These are phyloP conservation scores for Plasmodium inui DNA, from an alignment of 169 alveolate genomes.

Conservation along the genomic window DNA sequence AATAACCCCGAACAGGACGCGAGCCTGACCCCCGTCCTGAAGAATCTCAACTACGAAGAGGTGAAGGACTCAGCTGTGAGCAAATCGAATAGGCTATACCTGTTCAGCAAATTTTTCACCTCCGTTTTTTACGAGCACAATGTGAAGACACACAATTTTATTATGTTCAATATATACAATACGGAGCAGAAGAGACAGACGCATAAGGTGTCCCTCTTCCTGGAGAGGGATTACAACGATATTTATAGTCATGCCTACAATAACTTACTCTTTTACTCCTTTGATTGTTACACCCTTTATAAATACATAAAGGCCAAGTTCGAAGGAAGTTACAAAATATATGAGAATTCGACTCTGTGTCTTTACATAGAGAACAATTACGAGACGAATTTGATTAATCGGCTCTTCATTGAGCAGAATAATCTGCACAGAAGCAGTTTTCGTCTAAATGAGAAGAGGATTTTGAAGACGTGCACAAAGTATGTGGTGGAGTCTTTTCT, in stretches of 20 bases:
- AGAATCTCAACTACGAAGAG: conserved; percentile 48
- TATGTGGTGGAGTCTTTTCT: conserved; percentile 33
- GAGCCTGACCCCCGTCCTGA: conserved; percentile 11
- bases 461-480: conserved; percentile 48
- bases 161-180: conserved; percentile 62
- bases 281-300: conserved; percentile 57
- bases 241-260: conserved; percentile 33
- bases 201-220: conserved; percentile 47
- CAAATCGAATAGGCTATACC: conserved; percentile 56
- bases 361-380: conserved; percentile 35
- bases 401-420: conserved; percentile 43
- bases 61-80: conserved; percentile 46
- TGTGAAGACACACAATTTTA: conserved; percentile 51
- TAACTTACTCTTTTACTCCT: conserved; percentile 47
- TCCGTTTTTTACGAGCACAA: conserved; percentile 46
- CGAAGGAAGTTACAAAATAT: conserved; percentile 38
- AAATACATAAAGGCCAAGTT: conserved; percentile 34
- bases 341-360: conserved; percentile 66
- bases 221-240: conserved; percentile 45
- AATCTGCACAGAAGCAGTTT: neutral
- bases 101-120: conserved; percentile 59
- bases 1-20: neutral
- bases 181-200: conserved; percentile 69
- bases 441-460: conserved; percentile 27
- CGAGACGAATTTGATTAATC: conserved; percentile 58